phyloP scores from a whole-genome alignment of 257 asterid genomes.

The Ilex asprella region DNA sequence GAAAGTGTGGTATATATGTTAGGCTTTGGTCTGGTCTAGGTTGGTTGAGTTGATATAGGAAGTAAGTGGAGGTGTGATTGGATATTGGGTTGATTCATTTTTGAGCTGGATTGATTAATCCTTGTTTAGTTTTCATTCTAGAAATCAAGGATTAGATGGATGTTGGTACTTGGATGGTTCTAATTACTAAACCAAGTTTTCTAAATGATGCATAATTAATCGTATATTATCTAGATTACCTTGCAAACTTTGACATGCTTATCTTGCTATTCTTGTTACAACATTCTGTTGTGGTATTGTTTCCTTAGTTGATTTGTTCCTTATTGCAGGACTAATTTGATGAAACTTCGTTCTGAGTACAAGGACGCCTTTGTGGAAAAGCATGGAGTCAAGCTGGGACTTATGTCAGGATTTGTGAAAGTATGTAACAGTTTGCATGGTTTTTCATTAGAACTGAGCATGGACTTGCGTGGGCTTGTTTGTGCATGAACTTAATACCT shows the following conservation, averaged over 20 bases:
- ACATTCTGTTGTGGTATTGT: background rate
- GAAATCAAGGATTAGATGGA: too few relatives aligned
- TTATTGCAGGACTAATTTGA: conserved; percentile 81
- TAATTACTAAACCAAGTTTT: background rate
- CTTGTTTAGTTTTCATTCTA: too few relatives aligned
- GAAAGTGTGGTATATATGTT: too few relatives aligned
- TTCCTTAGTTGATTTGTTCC: background rate
- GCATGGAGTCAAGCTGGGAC: conserved; percentile 95
- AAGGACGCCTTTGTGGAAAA: conserved; percentile 88
- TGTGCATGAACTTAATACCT: background rate
- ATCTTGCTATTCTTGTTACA: too few relatives aligned
- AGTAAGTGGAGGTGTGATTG: too few relatives aligned
- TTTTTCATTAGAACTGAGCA: background rate
- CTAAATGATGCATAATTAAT: too few relatives aligned
- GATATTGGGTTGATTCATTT: too few relatives aligned
- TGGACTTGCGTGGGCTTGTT: background rate
- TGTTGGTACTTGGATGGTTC: background rate
- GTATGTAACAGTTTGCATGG: conserved; percentile 23
- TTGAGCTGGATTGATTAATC: too few relatives aligned
- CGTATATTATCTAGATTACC: too few relatives aligned
- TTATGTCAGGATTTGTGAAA: conserved; percentile 94
- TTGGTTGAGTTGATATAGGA: too few relatives aligned
- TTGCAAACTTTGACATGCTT: too few relatives aligned
- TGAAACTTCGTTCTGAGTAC: conserved; percentile 96
- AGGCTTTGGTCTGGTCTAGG: too few relatives aligned